Evolutionary conservation across 1,139 yeast genomes (phyloP).

Genomic region (Diutina neorugosa): DNA sequence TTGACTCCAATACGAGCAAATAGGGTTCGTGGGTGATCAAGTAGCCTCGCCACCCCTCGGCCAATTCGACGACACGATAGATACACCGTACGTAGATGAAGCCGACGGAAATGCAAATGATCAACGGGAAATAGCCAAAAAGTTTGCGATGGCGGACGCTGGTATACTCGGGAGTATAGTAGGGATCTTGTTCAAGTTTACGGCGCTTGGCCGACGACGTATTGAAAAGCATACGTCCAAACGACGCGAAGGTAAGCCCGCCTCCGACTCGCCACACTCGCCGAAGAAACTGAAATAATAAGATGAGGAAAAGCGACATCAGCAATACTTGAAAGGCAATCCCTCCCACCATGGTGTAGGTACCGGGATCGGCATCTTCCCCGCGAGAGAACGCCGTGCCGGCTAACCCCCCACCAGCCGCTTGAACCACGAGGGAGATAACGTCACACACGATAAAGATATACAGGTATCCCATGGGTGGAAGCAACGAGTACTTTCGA

Average conservation of each 20-base stretch:
- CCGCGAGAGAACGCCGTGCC: conserved; percentile 13
- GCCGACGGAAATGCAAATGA: conserved; percentile 12
- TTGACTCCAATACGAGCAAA: conserved; percentile 18
- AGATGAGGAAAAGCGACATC: neutral
- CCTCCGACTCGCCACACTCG: conserved; percentile 9
- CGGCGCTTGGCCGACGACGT: conserved; percentile 12
- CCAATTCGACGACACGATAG: conserved; percentile 21
- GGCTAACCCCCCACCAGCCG: conserved; percentile 26
- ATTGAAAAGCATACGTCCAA: conserved; percentile 13
- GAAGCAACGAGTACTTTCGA: conserved; percentile 14
- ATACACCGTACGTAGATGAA: conserved; percentile 20
- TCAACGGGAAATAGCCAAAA: conserved; percentile 16
- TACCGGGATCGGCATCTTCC: neutral
- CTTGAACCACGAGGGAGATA: conserved; percentile 21
- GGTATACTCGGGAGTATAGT: conserved; percentile 11
- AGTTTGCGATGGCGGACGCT: conserved; percentile 10
- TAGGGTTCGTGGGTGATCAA: conserved; percentile 21
- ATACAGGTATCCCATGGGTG: conserved; percentile 24
- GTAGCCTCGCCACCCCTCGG: conserved; percentile 24
- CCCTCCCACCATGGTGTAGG: neutral
- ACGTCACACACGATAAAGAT: conserved; percentile 24
- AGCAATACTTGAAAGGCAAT: neutral
- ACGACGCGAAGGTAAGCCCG: conserved; percentile 7
- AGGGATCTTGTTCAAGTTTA: conserved; percentile 4
- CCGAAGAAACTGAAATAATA: conserved; percentile 11